Evolutionary conservation across 164 flowering plant genomes (phyloP).

Genomic region (Tetracentron sinense): DNA sequence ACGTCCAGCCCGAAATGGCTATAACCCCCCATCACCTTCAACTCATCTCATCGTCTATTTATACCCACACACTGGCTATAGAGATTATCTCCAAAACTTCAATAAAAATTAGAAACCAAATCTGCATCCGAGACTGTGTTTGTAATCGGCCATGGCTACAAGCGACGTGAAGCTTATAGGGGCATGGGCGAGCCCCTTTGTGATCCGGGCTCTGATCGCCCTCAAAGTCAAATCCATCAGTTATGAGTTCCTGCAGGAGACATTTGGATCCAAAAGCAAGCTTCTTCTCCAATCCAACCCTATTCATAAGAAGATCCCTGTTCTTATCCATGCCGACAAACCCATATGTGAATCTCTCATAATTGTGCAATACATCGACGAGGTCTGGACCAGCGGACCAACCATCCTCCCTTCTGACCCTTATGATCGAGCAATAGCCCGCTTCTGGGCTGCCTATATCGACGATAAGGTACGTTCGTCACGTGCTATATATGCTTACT

Average conservation of each 20-base stretch:
- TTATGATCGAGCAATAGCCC: slow-evolving; percentile 11
- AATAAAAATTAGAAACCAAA: no score
- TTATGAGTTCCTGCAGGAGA: slow-evolving; percentile 5
- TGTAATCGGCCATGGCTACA: background rate
- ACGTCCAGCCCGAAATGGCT: no score
- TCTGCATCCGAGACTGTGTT: no score
- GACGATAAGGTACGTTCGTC: slow-evolving; percentile 10
- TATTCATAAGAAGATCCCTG: slow-evolving; percentile 4
- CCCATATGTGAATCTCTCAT: slow-evolving; percentile 3
- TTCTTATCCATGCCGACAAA: slow-evolving; percentile 5
- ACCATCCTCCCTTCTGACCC: slow-evolving; percentile 14
- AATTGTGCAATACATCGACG: slow-evolving; percentile 5
- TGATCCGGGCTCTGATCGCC: slow-evolving; percentile 7
- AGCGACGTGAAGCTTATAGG: slow-evolving; percentile 13
- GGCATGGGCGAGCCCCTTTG: slow-evolving; percentile 10
- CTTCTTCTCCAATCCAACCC: slow-evolving; percentile 6
- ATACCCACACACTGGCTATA: no score
- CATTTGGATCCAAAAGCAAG: background rate
- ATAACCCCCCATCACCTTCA: no score
- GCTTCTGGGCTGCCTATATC: slow-evolving; percentile 19
- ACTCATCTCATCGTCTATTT: no score
- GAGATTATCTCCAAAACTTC: no score
- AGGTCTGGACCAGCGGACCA: slow-evolving; percentile 6
- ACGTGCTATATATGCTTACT: background rate
- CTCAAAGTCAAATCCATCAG: slow-evolving; percentile 9